Evolutionary conservation across 2,329 filamentous ascomycete species (phyloP), one percentile per base, ranked within the genome.

Genomic region (Ophiostoma populinum): DNA sequence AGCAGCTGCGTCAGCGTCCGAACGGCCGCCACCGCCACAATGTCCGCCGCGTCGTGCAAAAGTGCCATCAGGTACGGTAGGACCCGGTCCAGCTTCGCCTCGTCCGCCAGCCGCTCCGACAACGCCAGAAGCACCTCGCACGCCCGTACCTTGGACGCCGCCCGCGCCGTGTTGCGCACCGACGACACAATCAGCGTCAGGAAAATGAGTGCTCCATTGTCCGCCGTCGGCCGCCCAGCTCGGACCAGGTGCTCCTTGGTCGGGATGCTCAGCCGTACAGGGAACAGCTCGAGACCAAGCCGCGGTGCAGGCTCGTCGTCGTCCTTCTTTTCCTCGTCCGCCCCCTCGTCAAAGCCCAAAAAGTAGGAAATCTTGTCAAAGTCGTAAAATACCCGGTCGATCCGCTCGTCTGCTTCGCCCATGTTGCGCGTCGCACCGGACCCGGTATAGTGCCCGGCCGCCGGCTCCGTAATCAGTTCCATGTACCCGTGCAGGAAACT

Each of bases 291-390:
- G 13, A 74, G 55, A 2, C 64, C 67, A 7, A 72, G 61, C 26
- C 64, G 58, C 3, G 59, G 57, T 4, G 60, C 55, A 6, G 32
- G 31, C 30, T 7, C 22, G 11, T 21, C n/a, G 39, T 10, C 17
- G 9, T 12, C 10, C 17, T 21, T 16, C n/a, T 15, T 16, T 16
- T 3, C 16, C 15, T n/a, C 4, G 2, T 18, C 15, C 1, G 9
- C 29, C 3, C 63, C 63, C 28, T 74, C 62, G 19, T 71, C 68
- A 41, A 83, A 83, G 11, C 82, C 86, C 2, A 98, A 65, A 39
- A 93, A 92, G 50, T 92, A 92, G 0, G 87, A 85, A 35, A 98
- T 93, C 54, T 95, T 98, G 53, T 98, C 90, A 56, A 94, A 95
- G 50, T 98, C 90, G 46, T 80, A 73, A 49, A 80, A 95, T 1